Base-by-base conservation (phyloP, 2,329 filamentous ascomycete species). In the Orbilia oligospora region DNA sequence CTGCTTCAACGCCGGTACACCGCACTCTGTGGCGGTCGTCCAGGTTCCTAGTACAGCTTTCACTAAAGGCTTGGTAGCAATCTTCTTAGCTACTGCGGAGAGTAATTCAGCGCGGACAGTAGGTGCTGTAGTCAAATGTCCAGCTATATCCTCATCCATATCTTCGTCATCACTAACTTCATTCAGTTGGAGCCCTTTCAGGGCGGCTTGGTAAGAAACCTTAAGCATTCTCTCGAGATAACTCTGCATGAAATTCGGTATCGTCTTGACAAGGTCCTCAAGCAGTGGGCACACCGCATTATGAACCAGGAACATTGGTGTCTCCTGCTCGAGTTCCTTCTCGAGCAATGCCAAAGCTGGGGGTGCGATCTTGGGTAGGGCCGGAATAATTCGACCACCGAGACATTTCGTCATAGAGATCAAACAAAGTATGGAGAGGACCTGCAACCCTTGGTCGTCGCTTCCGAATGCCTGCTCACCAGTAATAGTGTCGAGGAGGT, bases 391-490 rank as follows among this genome's bases (percentile, higher is more conserved):
- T 12, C 91, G 91, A 80, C 97, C 93, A 75, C 92, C 91, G 46
- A 98, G 87, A 8, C 97, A 93, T 81, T 97, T 93, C 3, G 97
- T 91, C 82, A 97, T 89, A 0, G 94, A 97, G 2, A 95, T 92
- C 72, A 99, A 88, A 83, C 94, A 97, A 61, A 97, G 86, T 55
- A 97, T 86, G n/a, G 93, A 93, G 87, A 97, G 92, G 76, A 95
- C 88, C 48, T 91, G 91, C 58, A 97, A 88, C 27, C 89, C 89
- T 80, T 88, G 87, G 82, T 97, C 92, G 12, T 88, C 85, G 83
- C 92, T 91, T 44, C 92, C 92, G 61, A 98, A 88, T 80, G 93
- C 95, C 80, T 92, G 87, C 69, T 90, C 86, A 49, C 94, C 90
- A 44, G 92, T 90, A 81, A 99, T 91, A 0, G 91, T 91, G 76